Percentiles rank a stretch among this genome's conserved stretches.
Evolutionary conservation across 495 filamentous ascomycete genomes (phyloP).

Genomic region (Cenococcum geophilum): DNA sequence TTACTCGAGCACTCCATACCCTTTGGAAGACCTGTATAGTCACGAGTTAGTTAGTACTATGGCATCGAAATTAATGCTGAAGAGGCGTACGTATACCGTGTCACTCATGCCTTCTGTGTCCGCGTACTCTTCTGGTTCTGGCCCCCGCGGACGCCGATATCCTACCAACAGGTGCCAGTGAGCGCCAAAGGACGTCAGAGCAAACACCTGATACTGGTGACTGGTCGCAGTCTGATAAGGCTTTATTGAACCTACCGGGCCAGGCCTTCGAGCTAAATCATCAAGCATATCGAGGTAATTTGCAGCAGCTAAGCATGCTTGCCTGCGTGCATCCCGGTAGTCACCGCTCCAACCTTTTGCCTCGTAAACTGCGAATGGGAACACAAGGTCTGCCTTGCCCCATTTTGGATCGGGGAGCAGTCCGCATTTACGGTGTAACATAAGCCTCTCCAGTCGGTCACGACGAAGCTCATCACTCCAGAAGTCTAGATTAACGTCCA

Average conservation of each 20-base stretch:
- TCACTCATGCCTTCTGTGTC: conserved; percentile 2
- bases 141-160: conserved; percentile 5
- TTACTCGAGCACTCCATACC: conserved; percentile 9
- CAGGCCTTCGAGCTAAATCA: conserved; percentile 6
- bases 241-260: background rate
- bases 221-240: conserved; percentile 8
- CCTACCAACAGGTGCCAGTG: conserved; percentile 12
- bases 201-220: conserved; percentile 8
- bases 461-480: background rate
- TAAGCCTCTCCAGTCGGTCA: background rate
- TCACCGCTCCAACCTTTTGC: conserved; percentile 13
- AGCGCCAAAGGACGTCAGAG: conserved; percentile 9
- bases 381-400: background rate
- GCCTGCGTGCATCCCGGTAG: conserved; percentile 7
- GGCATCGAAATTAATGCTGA: background rate
- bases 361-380: conserved; percentile 13
- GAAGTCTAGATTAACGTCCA: background rate
- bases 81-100: conserved; percentile 8
- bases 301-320: conserved; percentile 3
- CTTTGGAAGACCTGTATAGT: conserved; percentile 10
- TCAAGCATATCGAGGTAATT: conserved; percentile 13
- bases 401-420: background rate
- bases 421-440: background rate
- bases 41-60: conserved; percentile 1
- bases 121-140: background rate